phyloP scores from a whole-genome alignment of 1,139 yeast genomes.

The Magnusiomyces fungicola region DNA sequence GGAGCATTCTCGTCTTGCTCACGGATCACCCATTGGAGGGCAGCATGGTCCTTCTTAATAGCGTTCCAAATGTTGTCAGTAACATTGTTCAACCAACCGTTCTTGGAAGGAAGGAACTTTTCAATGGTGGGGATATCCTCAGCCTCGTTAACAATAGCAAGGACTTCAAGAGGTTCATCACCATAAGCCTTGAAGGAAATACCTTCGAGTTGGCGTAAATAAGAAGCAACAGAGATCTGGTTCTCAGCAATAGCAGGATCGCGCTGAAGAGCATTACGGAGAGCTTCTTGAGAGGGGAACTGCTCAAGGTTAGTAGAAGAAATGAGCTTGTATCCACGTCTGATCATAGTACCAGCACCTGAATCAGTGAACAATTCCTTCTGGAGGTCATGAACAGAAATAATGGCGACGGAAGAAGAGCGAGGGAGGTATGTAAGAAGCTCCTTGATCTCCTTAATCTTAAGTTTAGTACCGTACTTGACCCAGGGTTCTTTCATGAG shows the following conservation, averaged over 20 bases:
- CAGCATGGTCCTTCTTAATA: slow-evolving; percentile 62
- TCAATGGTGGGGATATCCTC: slow-evolving; percentile 63
- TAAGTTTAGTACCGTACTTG: slow-evolving; percentile 94
- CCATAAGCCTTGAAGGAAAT: slow-evolving; percentile 71
- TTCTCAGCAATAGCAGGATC: slow-evolving; percentile 61
- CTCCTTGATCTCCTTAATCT: slow-evolving; percentile 93
- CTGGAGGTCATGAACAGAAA: slow-evolving; percentile 89
- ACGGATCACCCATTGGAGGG: slow-evolving; percentile 80
- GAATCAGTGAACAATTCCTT: slow-evolving; percentile 96
- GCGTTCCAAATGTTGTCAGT: slow-evolving; percentile 90
- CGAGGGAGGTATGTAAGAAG: slow-evolving; percentile 89
- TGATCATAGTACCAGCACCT: slow-evolving; percentile 97
- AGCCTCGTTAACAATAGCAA: slow-evolving; percentile 64
- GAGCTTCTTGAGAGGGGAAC: slow-evolving; percentile 62
- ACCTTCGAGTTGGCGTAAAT: slow-evolving; percentile 62
- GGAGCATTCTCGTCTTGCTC: slow-evolving; percentile 87
- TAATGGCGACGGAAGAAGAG: slow-evolving; percentile 95
- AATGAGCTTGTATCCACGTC: slow-evolving; percentile 89
- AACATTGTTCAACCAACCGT: slow-evolving; percentile 96
- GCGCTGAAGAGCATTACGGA: slow-evolving; percentile 68
- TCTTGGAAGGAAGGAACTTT: slow-evolving; percentile 77
- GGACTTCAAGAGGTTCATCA: slow-evolving; percentile 91
- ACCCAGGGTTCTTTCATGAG: slow-evolving; percentile 95
- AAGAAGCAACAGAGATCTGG: slow-evolving; percentile 55
- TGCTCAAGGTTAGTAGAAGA: slow-evolving; percentile 60